phyloP scores from a whole-genome alignment of 805 yeast genomes.

The Kluyveromyces aestuarii region DNA sequence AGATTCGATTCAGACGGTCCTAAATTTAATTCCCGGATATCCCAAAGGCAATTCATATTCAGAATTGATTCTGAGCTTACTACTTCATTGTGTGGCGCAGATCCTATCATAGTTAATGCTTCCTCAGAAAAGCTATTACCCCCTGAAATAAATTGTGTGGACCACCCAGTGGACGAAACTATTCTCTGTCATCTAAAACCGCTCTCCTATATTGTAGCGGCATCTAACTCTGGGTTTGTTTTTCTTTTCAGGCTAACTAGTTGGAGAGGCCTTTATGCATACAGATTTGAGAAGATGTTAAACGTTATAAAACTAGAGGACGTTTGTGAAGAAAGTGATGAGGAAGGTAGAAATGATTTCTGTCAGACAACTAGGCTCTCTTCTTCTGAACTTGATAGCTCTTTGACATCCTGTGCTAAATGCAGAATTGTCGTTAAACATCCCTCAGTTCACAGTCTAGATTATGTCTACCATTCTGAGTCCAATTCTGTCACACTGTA shows the following conservation, averaged over 20 bases:
- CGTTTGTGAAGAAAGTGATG: constrained; percentile 1
- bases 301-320: constrained; percentile 50
- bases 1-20: constrained; percentile 9
- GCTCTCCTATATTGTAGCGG: constrained; percentile 19
- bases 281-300: constrained; percentile 27
- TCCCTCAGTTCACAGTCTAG: neutral
- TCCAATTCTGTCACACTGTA: neutral
- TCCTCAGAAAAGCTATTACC: constrained; percentile 20
- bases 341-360: neutral
- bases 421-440: neutral
- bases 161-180: constrained; percentile 11
- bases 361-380: neutral
- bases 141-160: constrained; percentile 1
- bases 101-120: constrained; percentile 19
- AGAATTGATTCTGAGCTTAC: constrained; percentile 11
- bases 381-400: neutral
- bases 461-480: neutral
- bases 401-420: neutral
- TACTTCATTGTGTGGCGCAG: constrained; percentile 10
- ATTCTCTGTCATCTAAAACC: constrained; percentile 18
- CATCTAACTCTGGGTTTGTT: constrained; percentile 18
- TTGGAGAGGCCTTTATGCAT: constrained; percentile 20
- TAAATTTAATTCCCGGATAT: constrained; percentile 5
- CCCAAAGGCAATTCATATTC: constrained; percentile 11
- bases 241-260: constrained; percentile 21